phyloP scores from a whole-genome alignment of 805 yeast species.

The Metschnikowia arizonensis region DNA sequence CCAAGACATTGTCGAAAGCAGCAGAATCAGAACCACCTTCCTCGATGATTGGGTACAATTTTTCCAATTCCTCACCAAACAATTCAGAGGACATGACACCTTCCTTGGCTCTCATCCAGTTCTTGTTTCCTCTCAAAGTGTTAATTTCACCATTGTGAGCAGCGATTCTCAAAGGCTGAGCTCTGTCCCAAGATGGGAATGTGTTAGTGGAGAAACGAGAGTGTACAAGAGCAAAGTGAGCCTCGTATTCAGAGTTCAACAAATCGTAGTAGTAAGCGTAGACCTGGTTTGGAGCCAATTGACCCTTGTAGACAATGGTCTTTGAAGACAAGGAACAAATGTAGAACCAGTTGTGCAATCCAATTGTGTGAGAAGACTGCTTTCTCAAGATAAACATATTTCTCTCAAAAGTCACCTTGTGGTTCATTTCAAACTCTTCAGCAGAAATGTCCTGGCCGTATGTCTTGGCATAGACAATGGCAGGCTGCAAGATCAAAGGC shows the following conservation, averaged over 20 bases:
- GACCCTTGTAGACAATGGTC: slow-evolving; percentile 96
- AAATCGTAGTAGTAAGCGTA: slow-evolving; percentile 92
- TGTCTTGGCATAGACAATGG: slow-evolving; percentile 58
- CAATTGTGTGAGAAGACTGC: slow-evolving; percentile 85
- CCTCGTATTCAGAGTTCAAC: slow-evolving; percentile 85
- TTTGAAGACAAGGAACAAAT: slow-evolving; percentile 86
- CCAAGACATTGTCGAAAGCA: slow-evolving; percentile 93
- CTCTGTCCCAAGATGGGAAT: slow-evolving; percentile 99
- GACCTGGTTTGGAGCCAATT: slow-evolving; percentile 93
- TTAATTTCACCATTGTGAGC: slow-evolving; percentile 99
- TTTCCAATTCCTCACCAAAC: slow-evolving; percentile 88
- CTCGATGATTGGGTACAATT: slow-evolving; percentile 90
- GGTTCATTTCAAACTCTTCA: slow-evolving; percentile 52
- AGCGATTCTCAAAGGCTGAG: slow-evolving; percentile 95
- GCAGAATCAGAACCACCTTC: slow-evolving; percentile 99
- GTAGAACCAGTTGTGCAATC: slow-evolving; percentile 95
- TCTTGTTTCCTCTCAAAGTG: slow-evolving; percentile 94
- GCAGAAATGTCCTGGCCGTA: slow-evolving; percentile 31
- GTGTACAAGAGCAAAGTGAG: slow-evolving; percentile 94
- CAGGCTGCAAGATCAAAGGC: slow-evolving; percentile 89
- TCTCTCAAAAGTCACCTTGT: slow-evolving; percentile 69
- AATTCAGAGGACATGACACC: slow-evolving; percentile 88
- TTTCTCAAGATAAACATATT: slow-evolving; percentile 83
- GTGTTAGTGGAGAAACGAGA: slow-evolving; percentile 97
- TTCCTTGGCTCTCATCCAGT: slow-evolving; percentile 99